Base-by-base conservation (phyloP, 78 protist species). In the Dictyostelium citrinum region DNA sequence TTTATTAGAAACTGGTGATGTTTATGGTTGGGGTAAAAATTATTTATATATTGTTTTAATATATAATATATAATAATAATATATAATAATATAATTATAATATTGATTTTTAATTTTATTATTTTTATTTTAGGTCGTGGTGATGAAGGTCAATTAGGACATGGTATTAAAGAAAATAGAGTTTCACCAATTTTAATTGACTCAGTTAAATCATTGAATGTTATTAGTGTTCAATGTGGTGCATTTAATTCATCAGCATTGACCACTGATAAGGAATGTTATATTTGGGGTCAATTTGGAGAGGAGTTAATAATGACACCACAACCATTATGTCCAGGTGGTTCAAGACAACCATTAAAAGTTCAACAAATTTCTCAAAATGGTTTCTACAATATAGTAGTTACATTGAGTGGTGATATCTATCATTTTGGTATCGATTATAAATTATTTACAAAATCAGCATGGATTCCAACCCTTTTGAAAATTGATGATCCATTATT, bases 61-160 rank as follows among this genome's bases (percentile, higher is more conserved):
- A n/a, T n/a, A n/a, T n/a, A n/a, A n/a, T n/a, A n/a, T n/a, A 43
- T 43, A 43, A 43, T 43, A 43, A 43, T 43, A 43, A 43, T 43
- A 43, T n/a, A 43, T 43, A 43, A 6, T 43, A 43, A 43, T 43
- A 43, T 43, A 43, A 43, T 43, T 9, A 43, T 5, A 43, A 43
- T 43, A 43, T 9, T 5, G 9, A 43, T 43, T 43, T 43, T 43
- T 0, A 10, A 43, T 55, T 20, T 55, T 55, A 20, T 16, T 55
- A 55, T 55, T 55, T 20, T 55, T 55, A 4, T 55, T 55, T 5
- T 51, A 55, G 81, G 81, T 14, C 33, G 93, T 33, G 93, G 93
- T 33, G 93, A 88, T 31, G 93, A 88, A 12, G 77, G 79, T n/a
- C 93, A 88, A 49, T 72, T 88, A 27, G 93, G 93, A 17, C 60